Evolutionary conservation across 2,329 filamentous ascomycete species (phyloP).

Genomic region (Colletotrichum spinosum): DNA sequence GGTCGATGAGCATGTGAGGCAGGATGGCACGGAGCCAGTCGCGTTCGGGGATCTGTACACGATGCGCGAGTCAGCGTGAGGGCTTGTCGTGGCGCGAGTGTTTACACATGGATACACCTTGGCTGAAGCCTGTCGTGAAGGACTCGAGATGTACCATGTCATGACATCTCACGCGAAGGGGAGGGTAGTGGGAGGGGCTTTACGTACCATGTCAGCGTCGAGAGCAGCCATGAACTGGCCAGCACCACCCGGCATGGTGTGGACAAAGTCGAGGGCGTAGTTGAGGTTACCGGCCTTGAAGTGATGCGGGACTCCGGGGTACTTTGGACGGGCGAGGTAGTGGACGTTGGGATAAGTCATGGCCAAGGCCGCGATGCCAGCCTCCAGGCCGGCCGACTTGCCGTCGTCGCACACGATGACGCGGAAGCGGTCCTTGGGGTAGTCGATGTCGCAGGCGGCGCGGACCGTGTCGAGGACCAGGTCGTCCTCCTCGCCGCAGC

Average conservation of each 20-base stretch:
- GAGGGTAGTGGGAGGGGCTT: not conserved
- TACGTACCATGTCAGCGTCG: slow-evolving; percentile 72
- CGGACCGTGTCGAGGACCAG: slow-evolving; percentile 67
- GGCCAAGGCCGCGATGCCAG: slow-evolving; percentile 51
- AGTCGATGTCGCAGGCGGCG: slow-evolving; percentile 66
- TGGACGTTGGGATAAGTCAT: slow-evolving; percentile 59
- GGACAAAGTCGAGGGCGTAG: slow-evolving; percentile 64
- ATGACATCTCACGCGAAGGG: too few species aligned
- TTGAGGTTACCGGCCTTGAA: slow-evolving; percentile 76
- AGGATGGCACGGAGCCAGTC: slow-evolving; percentile 69
- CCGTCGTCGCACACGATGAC: slow-evolving; percentile 69
- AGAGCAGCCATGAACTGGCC: slow-evolving; percentile 70
- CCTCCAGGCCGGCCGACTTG: slow-evolving; percentile 56
- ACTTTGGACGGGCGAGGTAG: slow-evolving; percentile 64
- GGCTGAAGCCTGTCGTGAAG: too few species aligned
- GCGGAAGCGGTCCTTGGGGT: slow-evolving; percentile 63
- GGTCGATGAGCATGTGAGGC: slow-evolving; percentile 69
- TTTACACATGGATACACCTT: slow-evolving; percentile 19
- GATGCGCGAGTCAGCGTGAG: too few species aligned
- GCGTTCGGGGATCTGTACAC: slow-evolving; percentile 65
- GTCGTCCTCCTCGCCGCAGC: slow-evolving; percentile 67
- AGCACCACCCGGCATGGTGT: slow-evolving; percentile 64
- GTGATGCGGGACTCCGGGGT: slow-evolving; percentile 61
- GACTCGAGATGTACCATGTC: too few species aligned
- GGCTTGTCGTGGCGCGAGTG: not conserved